These are phyloP conservation scores for Salix exigua DNA, from an alignment of 345 rosid species.

Conservation along the genomic window DNA sequence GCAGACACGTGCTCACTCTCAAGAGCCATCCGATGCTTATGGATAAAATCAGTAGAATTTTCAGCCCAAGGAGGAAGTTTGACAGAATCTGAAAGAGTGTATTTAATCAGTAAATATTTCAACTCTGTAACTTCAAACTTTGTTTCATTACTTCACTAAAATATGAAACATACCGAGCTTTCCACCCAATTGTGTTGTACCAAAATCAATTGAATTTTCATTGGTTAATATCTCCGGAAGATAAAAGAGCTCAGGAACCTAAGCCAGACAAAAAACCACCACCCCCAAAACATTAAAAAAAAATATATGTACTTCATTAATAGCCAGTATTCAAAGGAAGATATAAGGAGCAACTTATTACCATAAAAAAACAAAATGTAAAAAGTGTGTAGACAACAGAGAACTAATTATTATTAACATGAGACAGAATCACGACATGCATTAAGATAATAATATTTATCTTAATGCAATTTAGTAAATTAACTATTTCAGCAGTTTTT, in stretches of 20 bases:
- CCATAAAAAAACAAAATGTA: neutral
- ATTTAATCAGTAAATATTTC: neutral
- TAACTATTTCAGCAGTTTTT: neutral
- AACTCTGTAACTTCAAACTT: neutral
- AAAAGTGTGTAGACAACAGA: neutral
- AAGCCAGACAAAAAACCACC: slow-evolving; percentile 9
- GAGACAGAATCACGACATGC: neutral
- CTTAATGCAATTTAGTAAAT: neutral
- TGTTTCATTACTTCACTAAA: neutral
- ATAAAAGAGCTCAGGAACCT: slow-evolving; percentile 99
- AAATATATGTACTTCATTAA: neutral
- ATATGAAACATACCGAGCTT: slow-evolving; percentile 65
- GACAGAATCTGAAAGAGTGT: slow-evolving; percentile 64
- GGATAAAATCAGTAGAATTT: slow-evolving; percentile 87
- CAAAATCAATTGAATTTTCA: slow-evolving; percentile 82
- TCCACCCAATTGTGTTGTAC: slow-evolving; percentile 88
- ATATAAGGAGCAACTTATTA: neutral
- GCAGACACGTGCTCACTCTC: slow-evolving; percentile 97
- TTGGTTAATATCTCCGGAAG: slow-evolving; percentile 91
- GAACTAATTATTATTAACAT: neutral
- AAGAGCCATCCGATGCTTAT: slow-evolving; percentile 88
- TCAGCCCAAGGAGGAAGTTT: slow-evolving; percentile 96
- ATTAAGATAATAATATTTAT: too few species aligned
- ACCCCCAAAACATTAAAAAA: slow-evolving; percentile 2
- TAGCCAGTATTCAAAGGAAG: slow-evolving; percentile 13